Conservation (phyloP, 2,329 filamentous ascomycete genomes). For the Mycosphaerella arachidis region DNA sequence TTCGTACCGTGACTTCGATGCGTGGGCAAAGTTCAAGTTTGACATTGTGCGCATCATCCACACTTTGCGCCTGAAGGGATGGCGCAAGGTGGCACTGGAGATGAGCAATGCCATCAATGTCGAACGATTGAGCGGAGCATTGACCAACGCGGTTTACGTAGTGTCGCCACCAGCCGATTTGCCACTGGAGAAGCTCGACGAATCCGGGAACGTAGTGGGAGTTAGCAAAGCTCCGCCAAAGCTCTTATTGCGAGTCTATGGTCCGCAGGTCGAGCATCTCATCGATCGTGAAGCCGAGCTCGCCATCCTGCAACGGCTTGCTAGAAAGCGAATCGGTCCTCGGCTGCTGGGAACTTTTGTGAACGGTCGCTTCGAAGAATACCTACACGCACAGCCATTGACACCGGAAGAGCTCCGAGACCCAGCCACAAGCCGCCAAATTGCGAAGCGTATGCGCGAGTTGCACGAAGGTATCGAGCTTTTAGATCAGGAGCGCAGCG, state of each 20-base stretch:
- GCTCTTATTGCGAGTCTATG: constrained; percentile 85
- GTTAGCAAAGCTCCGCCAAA: constrained; percentile 56
- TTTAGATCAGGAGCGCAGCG: constrained; percentile 68
- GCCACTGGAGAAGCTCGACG: constrained; percentile 34
- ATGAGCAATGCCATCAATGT: constrained; percentile 64
- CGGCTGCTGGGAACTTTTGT: constrained; percentile 84
- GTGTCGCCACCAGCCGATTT: constrained; percentile 73
- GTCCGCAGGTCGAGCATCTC: constrained; percentile 88
- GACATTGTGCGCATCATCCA: constrained; percentile 87
- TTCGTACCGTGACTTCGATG: constrained; percentile 45
- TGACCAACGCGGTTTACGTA: constrained; percentile 96
- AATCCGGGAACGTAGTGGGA: constrained; percentile 31
- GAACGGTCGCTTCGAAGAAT: constrained; percentile 95
- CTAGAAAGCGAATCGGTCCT: constrained; percentile 88
- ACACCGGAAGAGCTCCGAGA: constrained; percentile 72
- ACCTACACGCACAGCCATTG: constrained; percentile 77
- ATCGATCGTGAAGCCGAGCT: constrained; percentile 92
- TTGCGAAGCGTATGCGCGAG: constrained; percentile 96
- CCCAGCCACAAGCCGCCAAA: constrained; percentile 80
- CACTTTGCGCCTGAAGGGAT: constrained; percentile 84
- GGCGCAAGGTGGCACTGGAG: constrained; percentile 75
- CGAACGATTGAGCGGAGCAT: constrained; percentile 76
- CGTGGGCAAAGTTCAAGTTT: constrained; percentile 83
- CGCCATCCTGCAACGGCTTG: constrained; percentile 76
- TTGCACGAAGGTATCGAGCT: constrained; percentile 91